Percentiles rank a stretch among this genome's conserved stretches.
Conservation (phyloP, 495 filamentous ascomycete species). For the Neurospora sp. region DNA sequence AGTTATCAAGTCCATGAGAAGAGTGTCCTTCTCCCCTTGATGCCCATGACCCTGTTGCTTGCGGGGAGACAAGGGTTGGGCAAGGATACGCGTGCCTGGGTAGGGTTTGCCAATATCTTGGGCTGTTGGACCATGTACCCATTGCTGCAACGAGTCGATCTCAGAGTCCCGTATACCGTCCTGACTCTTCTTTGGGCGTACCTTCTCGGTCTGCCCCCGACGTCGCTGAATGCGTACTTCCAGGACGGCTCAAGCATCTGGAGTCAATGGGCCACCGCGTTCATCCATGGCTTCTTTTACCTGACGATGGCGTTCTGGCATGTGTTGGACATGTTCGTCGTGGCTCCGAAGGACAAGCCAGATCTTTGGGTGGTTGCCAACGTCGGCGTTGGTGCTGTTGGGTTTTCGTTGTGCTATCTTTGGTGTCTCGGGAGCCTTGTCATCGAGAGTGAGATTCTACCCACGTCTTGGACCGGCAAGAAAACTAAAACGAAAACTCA, state of each 20-base stretch:
- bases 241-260: constrained; percentile 33
- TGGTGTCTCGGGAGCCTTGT: constrained; percentile 77
- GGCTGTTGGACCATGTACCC: constrained; percentile 93
- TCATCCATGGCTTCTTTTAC: constrained; percentile 70
- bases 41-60: constrained; percentile 84
- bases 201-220: constrained; percentile 75
- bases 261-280: constrained; percentile 44
- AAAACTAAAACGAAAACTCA: constrained; percentile 30
- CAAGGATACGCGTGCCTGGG: constrained; percentile 71
- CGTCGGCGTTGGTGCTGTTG: constrained; percentile 71
- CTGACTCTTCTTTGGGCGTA: constrained; percentile 83
- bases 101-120: constrained; percentile 85
- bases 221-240: constrained; percentile 57
- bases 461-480: constrained; percentile 13
- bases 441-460: constrained; percentile 43
- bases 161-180: constrained; percentile 75
- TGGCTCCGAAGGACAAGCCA: constrained; percentile 63
- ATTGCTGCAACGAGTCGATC: constrained; percentile 71
- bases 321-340: constrained; percentile 54
- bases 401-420: constrained; percentile 77
- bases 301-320: constrained; percentile 70
- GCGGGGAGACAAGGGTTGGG: constrained; percentile 65
- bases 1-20: constrained; percentile 98
- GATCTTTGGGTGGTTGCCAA: constrained; percentile 92
- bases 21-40: constrained; percentile 79